phyloP scores from a whole-genome alignment of 2,329 filamentous ascomycete genomes.

The Hortaea werneckii region DNA sequence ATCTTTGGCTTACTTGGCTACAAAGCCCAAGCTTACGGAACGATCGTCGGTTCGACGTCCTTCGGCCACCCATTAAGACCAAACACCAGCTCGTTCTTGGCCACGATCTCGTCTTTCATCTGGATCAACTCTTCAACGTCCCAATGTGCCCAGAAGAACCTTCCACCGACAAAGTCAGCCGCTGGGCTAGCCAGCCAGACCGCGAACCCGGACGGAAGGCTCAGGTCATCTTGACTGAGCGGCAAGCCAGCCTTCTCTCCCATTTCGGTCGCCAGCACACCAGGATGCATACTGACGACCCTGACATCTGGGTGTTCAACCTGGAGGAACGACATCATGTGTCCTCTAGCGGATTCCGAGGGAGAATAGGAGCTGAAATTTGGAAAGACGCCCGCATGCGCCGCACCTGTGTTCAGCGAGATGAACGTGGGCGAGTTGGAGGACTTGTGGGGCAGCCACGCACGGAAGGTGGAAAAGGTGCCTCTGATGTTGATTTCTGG shows the following conservation, averaged over 20 bases:
- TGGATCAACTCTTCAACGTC: constrained; percentile 7
- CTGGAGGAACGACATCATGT: constrained; percentile 28
- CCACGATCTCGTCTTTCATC: constrained; percentile 2
- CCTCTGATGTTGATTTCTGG: constrained; percentile 9
- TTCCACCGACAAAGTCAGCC: constrained; percentile 3
- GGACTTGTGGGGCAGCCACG: not conserved
- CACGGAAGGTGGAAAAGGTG: constrained; percentile 6
- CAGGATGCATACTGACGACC: constrained; percentile 34
- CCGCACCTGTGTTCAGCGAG: constrained; percentile 4
- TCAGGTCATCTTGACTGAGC: constrained; percentile 1
- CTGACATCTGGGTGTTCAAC: constrained; percentile 28
- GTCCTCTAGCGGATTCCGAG: constrained; percentile 27
- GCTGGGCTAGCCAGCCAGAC: constrained; percentile 6
- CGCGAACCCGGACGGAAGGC: constrained; percentile 7
- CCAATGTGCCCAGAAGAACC: constrained; percentile 7
- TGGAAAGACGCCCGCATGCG: constrained; percentile 13
- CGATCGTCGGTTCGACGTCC: not conserved
- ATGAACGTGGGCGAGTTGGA: constrained; percentile 5
- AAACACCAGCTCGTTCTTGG: not conserved
- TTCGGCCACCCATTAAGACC: not conserved
- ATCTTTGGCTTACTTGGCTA: too few species aligned
- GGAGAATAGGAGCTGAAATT: constrained; percentile 22
- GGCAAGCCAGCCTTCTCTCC: constrained; percentile 8
- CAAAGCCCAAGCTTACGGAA: not conserved
- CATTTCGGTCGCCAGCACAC: constrained; percentile 32